phyloP scores from a whole-genome alignment of 768 basidiomycete species.

The Tricholoma matsutake region DNA sequence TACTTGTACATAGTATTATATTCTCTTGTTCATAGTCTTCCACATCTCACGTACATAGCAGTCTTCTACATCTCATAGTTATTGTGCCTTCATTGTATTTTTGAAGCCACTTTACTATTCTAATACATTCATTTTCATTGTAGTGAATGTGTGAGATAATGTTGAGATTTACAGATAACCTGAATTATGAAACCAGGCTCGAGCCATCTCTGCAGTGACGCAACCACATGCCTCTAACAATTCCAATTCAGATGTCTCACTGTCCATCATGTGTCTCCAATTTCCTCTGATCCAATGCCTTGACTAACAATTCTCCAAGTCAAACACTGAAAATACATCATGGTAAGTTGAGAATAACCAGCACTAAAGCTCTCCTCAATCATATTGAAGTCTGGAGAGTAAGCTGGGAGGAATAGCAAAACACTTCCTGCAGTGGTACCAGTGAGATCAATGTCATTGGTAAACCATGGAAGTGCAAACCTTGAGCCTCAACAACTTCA shows the following conservation, averaged over 20 bases:
- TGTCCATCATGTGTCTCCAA: conserved; percentile 1
- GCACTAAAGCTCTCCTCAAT: conserved; percentile 32
- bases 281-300: conserved; percentile 21
- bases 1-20: no score
- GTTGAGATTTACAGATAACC: conserved; percentile 18
- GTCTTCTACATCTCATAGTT: not conserved
- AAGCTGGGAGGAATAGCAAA: conserved; percentile 28
- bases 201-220: conserved; percentile 24
- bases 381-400: conserved; percentile 35
- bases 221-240: conserved; percentile 20
- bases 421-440: conserved; percentile 18
- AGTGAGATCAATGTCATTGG: conserved; percentile 15
- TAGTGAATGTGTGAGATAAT: not conserved
- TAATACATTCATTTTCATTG: not conserved
- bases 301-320: no score
- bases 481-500: conserved; percentile 21
- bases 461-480: conserved; percentile 32
- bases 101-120: not conserved
- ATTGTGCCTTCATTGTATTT: not conserved
- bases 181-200: conserved; percentile 24
- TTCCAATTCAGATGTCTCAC: conserved; percentile 14
- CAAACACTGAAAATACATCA: no score
- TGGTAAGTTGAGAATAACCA: conserved; percentile 3
- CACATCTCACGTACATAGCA: not conserved
- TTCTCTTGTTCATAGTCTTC: no score